Conservation (phyloP, 306 rosid species). For the Vicia faba region DNA sequence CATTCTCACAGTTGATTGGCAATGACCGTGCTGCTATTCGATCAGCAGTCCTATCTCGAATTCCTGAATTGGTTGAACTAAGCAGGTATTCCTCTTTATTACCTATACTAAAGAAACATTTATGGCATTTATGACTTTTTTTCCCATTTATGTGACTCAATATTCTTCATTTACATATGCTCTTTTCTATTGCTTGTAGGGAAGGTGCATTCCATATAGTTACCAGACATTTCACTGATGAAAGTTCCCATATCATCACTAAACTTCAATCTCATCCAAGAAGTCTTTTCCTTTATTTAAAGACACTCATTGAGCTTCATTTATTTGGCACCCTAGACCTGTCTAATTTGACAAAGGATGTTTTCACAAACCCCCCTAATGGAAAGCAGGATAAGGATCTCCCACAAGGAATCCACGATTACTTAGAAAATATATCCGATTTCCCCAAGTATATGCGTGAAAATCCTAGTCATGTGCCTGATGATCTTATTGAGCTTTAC, state of each 20-base stretch:
- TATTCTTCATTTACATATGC: slow-evolving; percentile 33
- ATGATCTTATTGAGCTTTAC: slow-evolving; percentile 91
- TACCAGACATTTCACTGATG: slow-evolving; percentile 65
- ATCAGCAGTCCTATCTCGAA: slow-evolving; percentile 67
- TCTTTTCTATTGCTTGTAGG: slow-evolving; percentile 51
- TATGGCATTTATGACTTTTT: slow-evolving; percentile 24
- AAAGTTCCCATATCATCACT: slow-evolving; percentile 62
- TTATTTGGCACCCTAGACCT: slow-evolving; percentile 79
- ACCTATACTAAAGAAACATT: slow-evolving; percentile 20
- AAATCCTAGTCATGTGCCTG: slow-evolving; percentile 74
- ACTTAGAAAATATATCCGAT: slow-evolving; percentile 71
- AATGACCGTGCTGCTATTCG: slow-evolving; percentile 54
- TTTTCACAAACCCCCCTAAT: slow-evolving; percentile 38
- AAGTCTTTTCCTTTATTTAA: slow-evolving; percentile 87
- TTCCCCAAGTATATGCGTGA: slow-evolving; percentile 78
- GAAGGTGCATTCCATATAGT: slow-evolving; percentile 79
- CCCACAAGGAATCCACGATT: slow-evolving; percentile 59
- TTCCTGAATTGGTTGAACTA: slow-evolving; percentile 72
- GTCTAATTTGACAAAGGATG: slow-evolving; percentile 58
- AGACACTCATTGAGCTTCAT: slow-evolving; percentile 86
- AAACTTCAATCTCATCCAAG: slow-evolving; percentile 72
- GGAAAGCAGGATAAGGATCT: slow-evolving; percentile 53
- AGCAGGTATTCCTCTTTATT: slow-evolving; percentile 61
- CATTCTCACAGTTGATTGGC: slow-evolving; percentile 55
- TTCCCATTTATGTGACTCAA: slow-evolving; percentile 22